Percentiles rank a stretch among this genome's conserved stretches.
phyloP scores from a whole-genome alignment of 345 rosid species.

The Brassica cretica region DNA sequence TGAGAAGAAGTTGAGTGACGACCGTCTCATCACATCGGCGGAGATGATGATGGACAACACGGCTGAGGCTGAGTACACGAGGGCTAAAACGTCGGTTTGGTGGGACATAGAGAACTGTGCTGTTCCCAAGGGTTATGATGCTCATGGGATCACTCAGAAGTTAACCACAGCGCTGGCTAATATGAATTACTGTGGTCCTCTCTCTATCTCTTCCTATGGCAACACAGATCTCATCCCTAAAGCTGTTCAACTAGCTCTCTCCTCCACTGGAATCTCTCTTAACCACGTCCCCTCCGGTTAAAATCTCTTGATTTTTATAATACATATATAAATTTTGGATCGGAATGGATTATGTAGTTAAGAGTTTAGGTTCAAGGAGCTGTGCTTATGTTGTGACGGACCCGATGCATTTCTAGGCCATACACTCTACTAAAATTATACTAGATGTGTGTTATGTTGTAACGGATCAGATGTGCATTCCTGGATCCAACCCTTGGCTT shows the following conservation, averaged over 20 bases:
- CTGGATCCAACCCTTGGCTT: too few species aligned
- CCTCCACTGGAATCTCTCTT: conserved; percentile 78
- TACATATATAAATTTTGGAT: not conserved
- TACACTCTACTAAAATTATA: too few species aligned
- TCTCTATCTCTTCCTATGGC: conserved; percentile 79
- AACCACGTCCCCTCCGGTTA: conserved; percentile 86
- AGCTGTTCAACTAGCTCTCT: conserved; percentile 65
- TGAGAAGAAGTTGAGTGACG: not conserved
- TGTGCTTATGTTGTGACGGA: not conserved
- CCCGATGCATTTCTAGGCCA: too few species aligned
- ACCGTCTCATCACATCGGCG: not conserved
- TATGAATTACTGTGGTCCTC: conserved; percentile 68
- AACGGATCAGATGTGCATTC: too few species aligned
- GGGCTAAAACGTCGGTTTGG: conserved; percentile 77
- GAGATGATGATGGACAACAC: not conserved
- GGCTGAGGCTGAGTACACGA: conserved; percentile 54
- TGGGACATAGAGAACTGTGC: conserved; percentile 91
- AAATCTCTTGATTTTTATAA: not conserved
- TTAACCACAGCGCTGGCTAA: conserved; percentile 60
- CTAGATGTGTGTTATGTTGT: too few species aligned
- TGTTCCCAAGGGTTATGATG: conserved; percentile 61
- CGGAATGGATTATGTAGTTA: not conserved
- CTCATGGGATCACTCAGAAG: conserved; percentile 67
- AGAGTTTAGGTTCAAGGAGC: not conserved
- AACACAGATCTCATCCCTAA: conserved; percentile 63